Percentiles rank a stretch among this genome's conserved stretches.
phyloP scores from a whole-genome alignment of 305 asterid genomes.

The Fraxinus ornus region DNA sequence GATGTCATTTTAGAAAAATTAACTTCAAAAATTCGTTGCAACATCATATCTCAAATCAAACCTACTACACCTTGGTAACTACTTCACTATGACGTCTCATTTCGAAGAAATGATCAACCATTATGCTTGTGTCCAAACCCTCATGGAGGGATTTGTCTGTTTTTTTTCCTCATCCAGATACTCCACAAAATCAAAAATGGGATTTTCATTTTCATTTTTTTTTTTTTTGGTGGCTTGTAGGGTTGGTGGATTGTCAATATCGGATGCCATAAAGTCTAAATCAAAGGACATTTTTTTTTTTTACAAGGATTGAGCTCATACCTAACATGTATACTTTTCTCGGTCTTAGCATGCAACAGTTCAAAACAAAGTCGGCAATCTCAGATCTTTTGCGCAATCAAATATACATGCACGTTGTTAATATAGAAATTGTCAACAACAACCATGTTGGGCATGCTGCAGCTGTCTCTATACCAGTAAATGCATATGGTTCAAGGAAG shows the following conservation, averaged over 20 bases:
- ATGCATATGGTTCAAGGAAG: background rate
- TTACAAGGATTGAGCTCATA: background rate
- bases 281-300: constrained; percentile 14
- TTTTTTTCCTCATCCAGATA: background rate
- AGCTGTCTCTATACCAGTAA: background rate
- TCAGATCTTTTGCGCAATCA: background rate
- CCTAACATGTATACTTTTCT: constrained; percentile 15
- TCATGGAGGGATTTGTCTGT: background rate
- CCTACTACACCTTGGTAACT: background rate
- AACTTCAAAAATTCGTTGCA: background rate
- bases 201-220: background rate
- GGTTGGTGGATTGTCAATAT: constrained; percentile 16
- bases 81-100: background rate
- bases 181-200: background rate
- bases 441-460: background rate
- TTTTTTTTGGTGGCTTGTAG: background rate
- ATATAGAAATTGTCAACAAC: background rate
- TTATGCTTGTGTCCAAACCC: background rate
- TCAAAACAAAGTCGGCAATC: background rate
- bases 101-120: background rate
- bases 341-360: background rate
- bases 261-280: constrained; percentile 20
- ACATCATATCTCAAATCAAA: background rate
- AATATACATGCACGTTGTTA: background rate
- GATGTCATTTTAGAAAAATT: no score